Percentiles rank a stretch among this genome's conserved stretches.
Evolutionary conservation across 176 grass and related monocot genomes (phyloP).

Genomic region (Carex cristatella): DNA sequence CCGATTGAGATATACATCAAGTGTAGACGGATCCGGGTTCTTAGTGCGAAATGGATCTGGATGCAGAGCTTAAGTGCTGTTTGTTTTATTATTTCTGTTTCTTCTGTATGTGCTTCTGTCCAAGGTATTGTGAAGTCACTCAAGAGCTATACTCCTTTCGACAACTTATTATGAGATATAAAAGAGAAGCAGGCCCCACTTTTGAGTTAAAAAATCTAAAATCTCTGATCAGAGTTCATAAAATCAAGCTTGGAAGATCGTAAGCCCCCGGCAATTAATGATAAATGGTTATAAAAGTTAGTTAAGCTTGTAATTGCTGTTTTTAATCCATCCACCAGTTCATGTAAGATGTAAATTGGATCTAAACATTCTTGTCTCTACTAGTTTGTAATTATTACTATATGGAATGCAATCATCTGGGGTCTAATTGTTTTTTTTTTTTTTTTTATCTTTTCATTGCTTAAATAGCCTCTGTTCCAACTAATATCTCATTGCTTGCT

Average conservation of each 20-base stretch:
- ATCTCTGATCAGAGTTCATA: not conserved
- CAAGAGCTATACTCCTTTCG: constrained; percentile 50
- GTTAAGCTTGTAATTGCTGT: constrained; percentile 6
- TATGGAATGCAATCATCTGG: not conserved
- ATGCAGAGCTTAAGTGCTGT: constrained; percentile 69
- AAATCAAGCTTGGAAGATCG: not conserved
- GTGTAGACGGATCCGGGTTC: constrained; percentile 21
- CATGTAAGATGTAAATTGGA: constrained; percentile 8
- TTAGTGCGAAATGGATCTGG: constrained; percentile 40
- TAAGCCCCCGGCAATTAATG: not conserved
- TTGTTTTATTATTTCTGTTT: constrained; percentile 71
- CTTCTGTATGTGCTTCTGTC: constrained; percentile 52
- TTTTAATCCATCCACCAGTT: not conserved
- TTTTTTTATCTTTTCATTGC: not conserved
- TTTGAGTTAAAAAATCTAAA: not conserved
- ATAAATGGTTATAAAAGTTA: not conserved
- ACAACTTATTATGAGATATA: constrained; percentile 36
- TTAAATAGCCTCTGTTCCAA: not conserved
- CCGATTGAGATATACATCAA: constrained; percentile 82
- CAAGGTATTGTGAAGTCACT: constrained; percentile 58
- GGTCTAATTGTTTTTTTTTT: no score
- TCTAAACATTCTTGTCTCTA: not conserved
- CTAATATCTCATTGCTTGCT: not conserved
- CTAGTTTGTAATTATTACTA: not conserved
- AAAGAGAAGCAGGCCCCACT: not conserved